Conservation (phyloP, 1,139 yeast genomes). For the Scheffersomyces segobiensis region DNA sequence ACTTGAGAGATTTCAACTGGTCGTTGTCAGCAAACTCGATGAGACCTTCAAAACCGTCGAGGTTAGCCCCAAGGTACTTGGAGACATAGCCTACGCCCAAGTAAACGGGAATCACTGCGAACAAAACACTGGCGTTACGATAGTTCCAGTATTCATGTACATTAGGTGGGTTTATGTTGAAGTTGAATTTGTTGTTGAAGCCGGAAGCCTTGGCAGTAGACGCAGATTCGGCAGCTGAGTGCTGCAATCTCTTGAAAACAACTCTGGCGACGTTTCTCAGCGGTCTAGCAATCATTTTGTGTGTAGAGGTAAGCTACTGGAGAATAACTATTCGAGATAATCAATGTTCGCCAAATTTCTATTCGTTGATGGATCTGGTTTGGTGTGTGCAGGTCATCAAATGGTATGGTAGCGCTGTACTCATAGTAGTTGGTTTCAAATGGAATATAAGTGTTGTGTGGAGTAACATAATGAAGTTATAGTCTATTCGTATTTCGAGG, state of each 20-base stretch:
- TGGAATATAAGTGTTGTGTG: too few relatives aligned
- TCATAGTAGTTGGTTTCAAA: too few relatives aligned
- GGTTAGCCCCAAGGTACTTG: slow-evolving; percentile 30
- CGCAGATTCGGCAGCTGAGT: slow-evolving; percentile 23
- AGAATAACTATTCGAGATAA: not conserved
- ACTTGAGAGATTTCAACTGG: slow-evolving; percentile 33
- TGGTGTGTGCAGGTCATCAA: not conserved
- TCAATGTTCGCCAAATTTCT: not conserved
- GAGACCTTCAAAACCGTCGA: slow-evolving; percentile 35
- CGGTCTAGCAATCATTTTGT: slow-evolving; percentile 30
- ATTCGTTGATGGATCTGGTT: not conserved
- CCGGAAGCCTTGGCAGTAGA: slow-evolving; percentile 24
- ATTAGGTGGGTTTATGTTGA: slow-evolving; percentile 48
- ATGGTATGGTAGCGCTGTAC: not conserved
- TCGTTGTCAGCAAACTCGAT: slow-evolving; percentile 38
- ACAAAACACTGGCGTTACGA: slow-evolving; percentile 36
- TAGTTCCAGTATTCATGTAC: slow-evolving; percentile 50
- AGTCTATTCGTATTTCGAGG: too few relatives aligned
- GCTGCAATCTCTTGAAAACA: slow-evolving; percentile 35
- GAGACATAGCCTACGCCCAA: slow-evolving; percentile 36
- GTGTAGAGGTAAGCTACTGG: not conserved
- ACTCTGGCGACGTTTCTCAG: slow-evolving; percentile 20
- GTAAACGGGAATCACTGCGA: slow-evolving; percentile 42
- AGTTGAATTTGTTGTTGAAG: slow-evolving; percentile 45
- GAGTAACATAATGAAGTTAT: too few relatives aligned